A percentile compares a stretch with the other conserved stretches of the same genome.
Evolutionary conservation across 257 asterid genomes (phyloP).

Genomic region (Solanum pimpinellifolium): DNA sequence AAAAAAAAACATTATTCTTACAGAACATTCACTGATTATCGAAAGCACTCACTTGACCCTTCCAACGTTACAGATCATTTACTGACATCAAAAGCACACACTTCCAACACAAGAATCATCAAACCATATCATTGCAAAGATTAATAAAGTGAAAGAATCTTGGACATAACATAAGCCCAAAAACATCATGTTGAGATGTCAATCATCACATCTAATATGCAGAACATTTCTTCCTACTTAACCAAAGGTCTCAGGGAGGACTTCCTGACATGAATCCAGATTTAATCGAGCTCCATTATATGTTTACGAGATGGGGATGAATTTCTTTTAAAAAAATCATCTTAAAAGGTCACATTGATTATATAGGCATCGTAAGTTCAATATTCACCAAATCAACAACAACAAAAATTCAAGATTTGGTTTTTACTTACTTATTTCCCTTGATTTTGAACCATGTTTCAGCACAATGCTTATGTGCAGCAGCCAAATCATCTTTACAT

Average conservation of each 20-base stretch:
- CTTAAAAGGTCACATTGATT: not conserved
- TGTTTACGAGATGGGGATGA: not conserved
- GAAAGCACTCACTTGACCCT: not conserved
- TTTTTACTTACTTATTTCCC: conserved; percentile 65
- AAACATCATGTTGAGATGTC: not conserved
- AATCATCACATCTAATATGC: not conserved
- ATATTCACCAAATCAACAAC: not conserved
- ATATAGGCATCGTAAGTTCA: not conserved
- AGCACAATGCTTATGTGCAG: conserved; percentile 84
- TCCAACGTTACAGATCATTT: not conserved
- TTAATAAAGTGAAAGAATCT: not conserved
- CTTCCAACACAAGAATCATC: not conserved
- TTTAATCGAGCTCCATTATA: not conserved
- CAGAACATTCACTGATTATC: not conserved
- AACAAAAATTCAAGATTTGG: not conserved
- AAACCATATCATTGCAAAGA: not conserved
- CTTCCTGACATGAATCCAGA: not conserved
- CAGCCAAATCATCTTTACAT: conserved; percentile 82
- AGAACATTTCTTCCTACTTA: no score
- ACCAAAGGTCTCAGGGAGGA: not conserved
- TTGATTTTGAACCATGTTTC: conserved; percentile 91
- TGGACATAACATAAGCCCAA: not conserved
- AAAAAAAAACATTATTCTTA: not conserved
- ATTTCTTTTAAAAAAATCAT: not conserved
- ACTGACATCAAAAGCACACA: not conserved